Base-by-base conservation (phyloP, 2,329 filamentous ascomycete genomes). In the Fusarium beomiforme region DNA sequence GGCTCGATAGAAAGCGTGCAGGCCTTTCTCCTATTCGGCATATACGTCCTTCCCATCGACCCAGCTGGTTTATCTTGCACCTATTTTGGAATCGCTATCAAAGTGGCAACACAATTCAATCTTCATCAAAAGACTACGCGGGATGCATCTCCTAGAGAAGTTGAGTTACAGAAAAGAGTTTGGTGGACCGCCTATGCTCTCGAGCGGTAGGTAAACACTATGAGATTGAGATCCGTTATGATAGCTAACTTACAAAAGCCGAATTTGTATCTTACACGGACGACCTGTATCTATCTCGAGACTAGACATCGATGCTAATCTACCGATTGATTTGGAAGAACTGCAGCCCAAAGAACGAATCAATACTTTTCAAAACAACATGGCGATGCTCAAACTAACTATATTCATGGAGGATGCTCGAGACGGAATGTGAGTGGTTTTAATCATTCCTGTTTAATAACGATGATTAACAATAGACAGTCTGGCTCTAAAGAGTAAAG, bases 171-270 rank as follows among this genome's bases (percentile, higher is more conserved):
- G 16, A 75, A 73, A n/a, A 57, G 71, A 16, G 62, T 75, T 39
- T 75, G 73, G 73, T 75, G 73, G 74, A 76, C 73, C 13, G 61
- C 69, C 9, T 75, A 72, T 29, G 66, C 61, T 12, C 41, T 73
- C 5, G 70, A 76, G 50, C 72, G 71, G 72, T 75, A 23, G 8
- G 50, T 26, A 24, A 11, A n/a, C 14, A 17, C 31, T 29, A 3
- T 39, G 24, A 24, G 17, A 9, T 31, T 39, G 24, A 24, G 17
- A 9, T 31, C n/a, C 2, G 13, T 11, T 17, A n/a, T 11, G 21
- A 21, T 8, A 24, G 24, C 61, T 72, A 14, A 73, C 37, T 31
- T 34, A 19, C 13, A 10, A 19, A 19, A 75, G 73, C 19, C 64
- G 67, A 19, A 70, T 67, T 23, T 72, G 61, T 9, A 70, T 75